These are phyloP conservation scores for Oryza nivara DNA, from an alignment of 176 grass and related monocot genomes.

Conservation along the genomic window DNA sequence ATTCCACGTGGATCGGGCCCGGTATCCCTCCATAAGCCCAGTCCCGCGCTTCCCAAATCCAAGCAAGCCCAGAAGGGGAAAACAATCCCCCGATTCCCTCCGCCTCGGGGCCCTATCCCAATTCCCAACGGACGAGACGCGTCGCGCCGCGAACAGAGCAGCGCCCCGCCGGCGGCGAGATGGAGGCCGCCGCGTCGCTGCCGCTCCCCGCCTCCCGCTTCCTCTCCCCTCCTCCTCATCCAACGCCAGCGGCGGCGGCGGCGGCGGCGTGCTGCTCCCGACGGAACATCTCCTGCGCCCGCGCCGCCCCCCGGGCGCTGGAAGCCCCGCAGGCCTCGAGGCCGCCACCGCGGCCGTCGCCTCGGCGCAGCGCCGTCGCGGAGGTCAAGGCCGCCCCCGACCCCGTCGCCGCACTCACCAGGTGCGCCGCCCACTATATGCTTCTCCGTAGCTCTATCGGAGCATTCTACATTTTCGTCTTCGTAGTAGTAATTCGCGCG, in stretches of 20 bases:
- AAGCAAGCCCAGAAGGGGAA: too few species aligned
- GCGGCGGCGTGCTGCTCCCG: slow-evolving; percentile 3
- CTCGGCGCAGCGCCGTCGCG: slow-evolving; percentile 64
- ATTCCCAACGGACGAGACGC: not conserved
- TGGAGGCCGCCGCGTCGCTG: slow-evolving; percentile 52
- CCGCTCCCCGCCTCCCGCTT: slow-evolving; percentile 47
- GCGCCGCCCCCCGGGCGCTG: slow-evolving; percentile 24
- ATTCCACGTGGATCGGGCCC: too few species aligned
- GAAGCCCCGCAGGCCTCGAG: slow-evolving; percentile 8
- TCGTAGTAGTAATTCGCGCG: not conserved
- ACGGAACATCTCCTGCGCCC: not conserved
- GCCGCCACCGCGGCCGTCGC: slow-evolving; percentile 43
- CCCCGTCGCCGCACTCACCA: slow-evolving; percentile 62
- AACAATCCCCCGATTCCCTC: too few species aligned
- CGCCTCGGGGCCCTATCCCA: slow-evolving; percentile 12
- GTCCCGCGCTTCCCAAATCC: too few species aligned
- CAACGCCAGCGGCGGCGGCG: not conserved
- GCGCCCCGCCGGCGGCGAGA: not conserved
- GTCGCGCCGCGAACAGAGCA: too few species aligned
- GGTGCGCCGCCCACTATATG: slow-evolving; percentile 30
- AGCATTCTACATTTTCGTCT: not conserved
- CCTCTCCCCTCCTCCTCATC: slow-evolving; percentile 20
- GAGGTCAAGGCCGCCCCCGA: slow-evolving; percentile 56
- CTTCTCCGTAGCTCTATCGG: not conserved
- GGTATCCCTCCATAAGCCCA: too few species aligned